These are phyloP conservation scores for Cystofilobasidium macerans DNA, from an alignment of 768 basidiomycete species.

Conservation along the genomic window DNA sequence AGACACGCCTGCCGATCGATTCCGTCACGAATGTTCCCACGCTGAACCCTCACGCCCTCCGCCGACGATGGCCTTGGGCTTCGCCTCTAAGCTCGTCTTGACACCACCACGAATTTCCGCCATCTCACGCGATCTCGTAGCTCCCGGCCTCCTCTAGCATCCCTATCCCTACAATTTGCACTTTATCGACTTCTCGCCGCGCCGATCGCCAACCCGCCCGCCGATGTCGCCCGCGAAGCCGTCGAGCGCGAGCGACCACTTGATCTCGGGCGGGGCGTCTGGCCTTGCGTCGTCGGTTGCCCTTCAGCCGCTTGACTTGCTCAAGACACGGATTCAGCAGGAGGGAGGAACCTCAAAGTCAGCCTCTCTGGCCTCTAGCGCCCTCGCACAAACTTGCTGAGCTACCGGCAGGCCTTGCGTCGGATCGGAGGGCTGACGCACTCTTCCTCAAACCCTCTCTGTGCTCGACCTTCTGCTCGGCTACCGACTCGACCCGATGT, in stretches of 20 bases:
- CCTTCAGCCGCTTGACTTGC: constrained; percentile 24
- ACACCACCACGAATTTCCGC: too few species aligned
- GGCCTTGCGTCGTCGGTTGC: constrained; percentile 20
- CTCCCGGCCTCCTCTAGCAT: too few species aligned
- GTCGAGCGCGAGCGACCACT: constrained; percentile 21
- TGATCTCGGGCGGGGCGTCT: constrained; percentile 23
- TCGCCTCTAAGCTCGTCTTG: too few species aligned
- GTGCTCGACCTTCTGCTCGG: neutral
- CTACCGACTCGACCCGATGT: neutral
- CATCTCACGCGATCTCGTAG: too few species aligned
- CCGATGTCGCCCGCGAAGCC: neutral
- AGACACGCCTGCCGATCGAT: too few species aligned
- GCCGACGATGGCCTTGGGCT: too few species aligned
- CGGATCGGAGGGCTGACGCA: neutral
- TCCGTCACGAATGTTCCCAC: too few species aligned
- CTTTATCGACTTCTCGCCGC: too few species aligned
- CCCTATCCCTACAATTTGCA: too few species aligned
- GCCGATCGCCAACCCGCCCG: neutral
- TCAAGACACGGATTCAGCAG: constrained; percentile 27
- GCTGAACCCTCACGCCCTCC: too few species aligned
- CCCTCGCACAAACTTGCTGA: too few species aligned
- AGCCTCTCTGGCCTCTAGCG: neutral
- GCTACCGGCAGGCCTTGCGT: too few species aligned
- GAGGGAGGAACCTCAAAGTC: constrained; percentile 21
- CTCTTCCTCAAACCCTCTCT: neutral